Base-by-base conservation (phyloP, 148 eudicot species). In the Dianthus caryophyllus region DNA sequence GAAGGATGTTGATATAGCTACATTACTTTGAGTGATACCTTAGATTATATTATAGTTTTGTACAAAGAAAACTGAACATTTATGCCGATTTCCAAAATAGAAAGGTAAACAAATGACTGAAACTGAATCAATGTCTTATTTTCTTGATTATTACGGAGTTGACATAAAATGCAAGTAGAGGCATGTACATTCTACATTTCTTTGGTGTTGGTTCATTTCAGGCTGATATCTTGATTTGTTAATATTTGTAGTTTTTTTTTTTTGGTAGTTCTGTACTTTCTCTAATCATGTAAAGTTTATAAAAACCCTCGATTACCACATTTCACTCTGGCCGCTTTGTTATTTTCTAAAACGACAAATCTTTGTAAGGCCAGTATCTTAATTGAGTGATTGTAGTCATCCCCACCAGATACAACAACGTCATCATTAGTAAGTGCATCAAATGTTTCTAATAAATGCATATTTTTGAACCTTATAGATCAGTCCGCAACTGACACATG, bases 401-500 rank as follows among this genome's bases (percentile, higher is more conserved):
- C 1, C 9, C 1, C 13, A 0, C 27, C 21, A 36, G 64, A 38
- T 22, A 44, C 51, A 62, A 44, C 66, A 43, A 44, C 43, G 33
- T 12, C 52, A 44, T 63, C 50, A 63, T 63, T n/a, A 43, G 41
- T 58, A 30, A 16, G 31, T 43, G 10, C 36, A 33, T 61, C 14
- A 13, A 10, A 57, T 16, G 53, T 64, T 22, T 51, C 31, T 58
- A 9, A 26, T 43, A 27, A 52, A 56, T 58, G 21, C 56, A 36
- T 73, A 24, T 43, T 50, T 63, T 52, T 57, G 49, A 54, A 69
- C 66, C 62, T 62, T 69, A 70, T 82, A 68, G 77, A 76, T 84
- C 87, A 83, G 85, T 81, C 84, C 69, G 74, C 70, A 77, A 76
- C 39, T 80, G 77, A 76, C 81, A 61, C 81, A 80, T 89, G 82